Evolutionary conservation across 164 flowering plant species (phyloP), one percentile per base, ranked within the genome.

Genomic region (Magnolia sinica): DNA sequence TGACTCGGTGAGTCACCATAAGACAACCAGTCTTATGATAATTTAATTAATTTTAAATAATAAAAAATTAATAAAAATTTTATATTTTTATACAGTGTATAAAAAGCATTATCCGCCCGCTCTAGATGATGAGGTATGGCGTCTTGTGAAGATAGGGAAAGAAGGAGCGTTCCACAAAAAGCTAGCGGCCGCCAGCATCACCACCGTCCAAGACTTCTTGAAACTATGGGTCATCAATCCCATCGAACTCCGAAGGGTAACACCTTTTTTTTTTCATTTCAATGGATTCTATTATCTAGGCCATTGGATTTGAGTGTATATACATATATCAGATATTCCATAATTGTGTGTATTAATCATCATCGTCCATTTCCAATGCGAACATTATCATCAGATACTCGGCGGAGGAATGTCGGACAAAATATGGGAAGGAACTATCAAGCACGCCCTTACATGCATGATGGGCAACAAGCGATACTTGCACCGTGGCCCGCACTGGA

Each of bases 61-160:
- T 7, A 8, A 5, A 5, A 66, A 8, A 22, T 66, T 22, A 24
- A 24, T 5, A 31, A 23, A 29, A 58, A 61, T 37, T 55, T 9
- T 55, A 2, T 0, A n/a, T 7, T 37, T 52, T 49, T 31, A 7
- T 74, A 14, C 87, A 95, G 98, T 85, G 81, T 95, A 95, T 85
- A 88, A 83, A 85, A 95, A 95, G 82, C 97, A 93, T 76, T 81
- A 91, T 37, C 97, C 96, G 29, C 98, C 98, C 13, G 77, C 63
- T 67, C 77, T 91, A 24, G 80, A 79, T 0, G 98, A 95, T 65
- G 92, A 92, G 18, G 93, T 95, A 3, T 95, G 97, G 98, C 89
- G 97, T 9, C 84, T 95, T 8, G 93, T 89, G 81, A 93, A 85
- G 84, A 91, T 93, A 7, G 91, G 91, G 18, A 95, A 91, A 81